Evolutionary conservation across 495 filamentous ascomycete genomes (phyloP).

Genomic region (Aspergillus hancockii): DNA sequence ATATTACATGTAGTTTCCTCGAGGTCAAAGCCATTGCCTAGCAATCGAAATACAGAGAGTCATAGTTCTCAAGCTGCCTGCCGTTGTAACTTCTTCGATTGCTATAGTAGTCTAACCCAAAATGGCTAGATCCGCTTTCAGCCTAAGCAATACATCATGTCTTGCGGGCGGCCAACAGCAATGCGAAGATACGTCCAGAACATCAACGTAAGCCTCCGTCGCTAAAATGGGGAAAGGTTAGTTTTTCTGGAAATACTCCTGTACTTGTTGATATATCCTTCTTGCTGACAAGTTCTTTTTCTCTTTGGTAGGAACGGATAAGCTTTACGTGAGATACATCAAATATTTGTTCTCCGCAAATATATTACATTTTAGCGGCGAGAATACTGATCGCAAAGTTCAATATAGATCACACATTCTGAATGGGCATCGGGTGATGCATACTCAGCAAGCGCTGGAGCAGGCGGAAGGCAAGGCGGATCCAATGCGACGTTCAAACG

Average conservation of each 20-base stretch:
- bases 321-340: constrained; percentile 65
- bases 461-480: constrained; percentile 60
- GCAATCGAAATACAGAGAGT: not conserved
- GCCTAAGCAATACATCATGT: constrained; percentile 15
- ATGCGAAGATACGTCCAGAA: constrained; percentile 11
- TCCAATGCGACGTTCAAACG: constrained; percentile 73
- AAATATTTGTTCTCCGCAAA: not conserved
- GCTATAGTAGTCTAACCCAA: constrained; percentile 4
- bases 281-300: constrained; percentile 16
- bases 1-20: not conserved
- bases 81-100: no score
- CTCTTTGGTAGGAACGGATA: constrained; percentile 60
- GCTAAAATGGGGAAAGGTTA: constrained; percentile 60
- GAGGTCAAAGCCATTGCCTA: not conserved
- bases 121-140: constrained; percentile 6
- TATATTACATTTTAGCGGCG: not conserved
- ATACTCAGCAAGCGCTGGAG: constrained; percentile 73
- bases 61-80: not conserved
- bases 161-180: constrained; percentile 1
- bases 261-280: not conserved
- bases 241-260: constrained; percentile 7
- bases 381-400: constrained; percentile 17
- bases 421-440: constrained; percentile 94
- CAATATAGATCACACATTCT: constrained; percentile 77
- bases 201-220: constrained; percentile 15